These are phyloP conservation scores for Rhodamnia rubescens DNA, from an alignment of 345 rosid species.

Conservation along the genomic window DNA sequence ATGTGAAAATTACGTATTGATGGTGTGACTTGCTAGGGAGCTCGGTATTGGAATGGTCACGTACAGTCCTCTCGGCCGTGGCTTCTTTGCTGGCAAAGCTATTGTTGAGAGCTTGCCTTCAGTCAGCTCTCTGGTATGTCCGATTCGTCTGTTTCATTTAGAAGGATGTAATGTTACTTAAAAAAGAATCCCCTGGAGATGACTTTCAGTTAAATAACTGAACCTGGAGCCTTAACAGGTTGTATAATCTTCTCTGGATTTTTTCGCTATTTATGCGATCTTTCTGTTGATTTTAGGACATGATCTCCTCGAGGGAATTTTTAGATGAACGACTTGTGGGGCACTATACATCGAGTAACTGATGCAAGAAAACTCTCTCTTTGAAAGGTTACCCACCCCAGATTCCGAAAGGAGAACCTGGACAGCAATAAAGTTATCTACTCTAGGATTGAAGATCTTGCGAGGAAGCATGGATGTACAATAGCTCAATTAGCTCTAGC, in stretches of 20 bases:
- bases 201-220: neutral
- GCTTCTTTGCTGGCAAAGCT: slow-evolving; percentile 47
- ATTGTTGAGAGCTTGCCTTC: slow-evolving; percentile 24
- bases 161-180: neutral
- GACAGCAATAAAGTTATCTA: slow-evolving; percentile 35
- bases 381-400: slow-evolving; percentile 24
- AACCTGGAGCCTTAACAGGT: neutral
- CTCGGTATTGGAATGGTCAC: slow-evolving; percentile 57
- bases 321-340: neutral
- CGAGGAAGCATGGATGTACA: slow-evolving; percentile 28
- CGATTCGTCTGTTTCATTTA: neutral
- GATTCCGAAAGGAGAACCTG: slow-evolving; percentile 29
- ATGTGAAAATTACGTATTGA: neutral
- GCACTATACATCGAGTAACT: neutral
- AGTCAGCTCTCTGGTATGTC: slow-evolving; percentile 18
- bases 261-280: neutral
- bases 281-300: neutral
- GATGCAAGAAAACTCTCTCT: neutral
- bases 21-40: slow-evolving; percentile 8
- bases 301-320: neutral
- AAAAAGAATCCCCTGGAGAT: neutral
- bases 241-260: neutral
- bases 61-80: slow-evolving; percentile 50
- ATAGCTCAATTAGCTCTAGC: slow-evolving; percentile 41
- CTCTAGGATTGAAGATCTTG: slow-evolving; percentile 16